These are phyloP conservation scores for Phoma herbarum DNA, from an alignment of 2,329 filamentous ascomycete species.

Conservation along the genomic window DNA sequence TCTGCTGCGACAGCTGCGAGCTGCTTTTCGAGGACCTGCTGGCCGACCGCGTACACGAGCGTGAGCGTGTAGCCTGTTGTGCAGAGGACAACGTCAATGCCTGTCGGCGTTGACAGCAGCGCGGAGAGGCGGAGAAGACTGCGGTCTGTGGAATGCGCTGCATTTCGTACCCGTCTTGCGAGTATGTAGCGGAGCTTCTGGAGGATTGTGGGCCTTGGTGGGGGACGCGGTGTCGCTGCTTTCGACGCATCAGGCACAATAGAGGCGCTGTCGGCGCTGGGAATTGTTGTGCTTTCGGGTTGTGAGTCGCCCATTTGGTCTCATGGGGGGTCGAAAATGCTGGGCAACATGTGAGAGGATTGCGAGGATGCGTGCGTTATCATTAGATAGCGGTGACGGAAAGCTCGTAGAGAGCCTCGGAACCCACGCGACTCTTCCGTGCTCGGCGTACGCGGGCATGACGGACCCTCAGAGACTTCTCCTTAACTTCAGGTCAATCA, in stretches of 20 bases:
- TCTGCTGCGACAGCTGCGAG: slow-evolving; percentile 49
- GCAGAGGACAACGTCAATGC: slow-evolving; percentile 54
- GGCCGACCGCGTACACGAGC: slow-evolving; percentile 53
- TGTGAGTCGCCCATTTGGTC: slow-evolving; percentile 30
- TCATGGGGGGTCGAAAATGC: background rate
- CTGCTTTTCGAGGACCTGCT: slow-evolving; percentile 46
- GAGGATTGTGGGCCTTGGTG: slow-evolving; percentile 16
- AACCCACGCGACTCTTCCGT: background rate
- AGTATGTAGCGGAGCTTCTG: slow-evolving; percentile 30
- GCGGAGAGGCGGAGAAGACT: slow-evolving; percentile 45
- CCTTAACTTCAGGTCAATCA: background rate
- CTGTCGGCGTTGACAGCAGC: slow-evolving; percentile 52
- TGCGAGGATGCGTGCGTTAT: background rate
- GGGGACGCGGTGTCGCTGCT: slow-evolving; percentile 20
- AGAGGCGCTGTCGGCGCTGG: slow-evolving; percentile 24
- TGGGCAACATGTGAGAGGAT: background rate
- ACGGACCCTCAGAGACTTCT: no score
- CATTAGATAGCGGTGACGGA: slow-evolving; percentile 14
- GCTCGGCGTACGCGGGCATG: no score
- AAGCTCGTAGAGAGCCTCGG: slow-evolving; percentile 9
- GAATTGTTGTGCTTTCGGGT: slow-evolving; percentile 34
- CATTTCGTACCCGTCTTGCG: slow-evolving; percentile 29
- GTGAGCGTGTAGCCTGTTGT: slow-evolving; percentile 57
- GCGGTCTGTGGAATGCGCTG: slow-evolving; percentile 41
- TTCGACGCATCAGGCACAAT: slow-evolving; percentile 18